Evolutionary conservation across 1,284 basidiomycete genomes (phyloP), one percentile per base, ranked within the genome.

Genomic region (Schizophyllum commune): DNA sequence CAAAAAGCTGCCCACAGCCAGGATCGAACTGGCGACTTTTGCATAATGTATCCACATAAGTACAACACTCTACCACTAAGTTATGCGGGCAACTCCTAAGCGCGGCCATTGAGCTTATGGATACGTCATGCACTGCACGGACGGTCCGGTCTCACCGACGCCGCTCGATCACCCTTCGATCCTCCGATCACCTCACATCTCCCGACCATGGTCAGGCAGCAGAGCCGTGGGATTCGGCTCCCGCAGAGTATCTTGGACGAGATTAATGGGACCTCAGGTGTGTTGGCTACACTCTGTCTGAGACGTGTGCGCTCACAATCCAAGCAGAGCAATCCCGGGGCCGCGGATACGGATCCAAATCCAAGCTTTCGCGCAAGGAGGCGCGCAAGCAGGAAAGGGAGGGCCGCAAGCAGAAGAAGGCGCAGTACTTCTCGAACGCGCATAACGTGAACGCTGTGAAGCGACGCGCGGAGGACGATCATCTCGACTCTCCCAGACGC

Each of bases 331-430:
- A 27, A 5, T 27, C 27, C 20, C 53, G 53, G 13, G 53, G 53
- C 13, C 53, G 39, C 39, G 39, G 39, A 47, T 8, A 8, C 39
- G 13, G 39, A 17, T 17, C 3, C 39, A 47, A 47, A 47, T 47
- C 39, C 17, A 47, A 75, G 55, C 56, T 71, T 33, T 79, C 81
- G 54, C 79, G 87, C 55, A 91, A 87, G 70, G 87, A 89, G 58
- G 71, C 79, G 9, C 75, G 90, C 51, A 91, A 87, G 70, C 78
- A 84, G 66, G 81, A 80, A 17, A 79, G 89, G 32, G 66, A 76
- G 1, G 77, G 77, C 55, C 76, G 77, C 59, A 91, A 89, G 69
- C 77, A 82, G 67, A 79, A 80, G 56, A 88, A 83, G 65, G 83
- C 83, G 0, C 74, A 78, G 47, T 81, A 80, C 68, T 86, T 84